Evolutionary conservation across 768 basidiomycete genomes (phyloP).

Genomic region (Tulasnella sp.): DNA sequence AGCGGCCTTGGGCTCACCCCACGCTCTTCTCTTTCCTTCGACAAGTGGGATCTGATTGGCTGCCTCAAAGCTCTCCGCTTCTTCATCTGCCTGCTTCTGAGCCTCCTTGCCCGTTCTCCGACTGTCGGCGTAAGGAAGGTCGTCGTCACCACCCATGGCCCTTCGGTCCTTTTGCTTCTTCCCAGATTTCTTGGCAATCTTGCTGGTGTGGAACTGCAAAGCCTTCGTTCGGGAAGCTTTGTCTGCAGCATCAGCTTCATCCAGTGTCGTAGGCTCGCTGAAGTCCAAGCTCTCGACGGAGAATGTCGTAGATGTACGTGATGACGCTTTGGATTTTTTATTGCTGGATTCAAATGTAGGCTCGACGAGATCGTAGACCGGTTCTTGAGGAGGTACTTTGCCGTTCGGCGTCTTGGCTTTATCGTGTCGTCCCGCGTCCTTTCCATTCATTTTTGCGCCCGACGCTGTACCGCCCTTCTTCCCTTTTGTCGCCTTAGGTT

Average conservation of each 20-base stretch:
- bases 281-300: constrained; percentile 33
- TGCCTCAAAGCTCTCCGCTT: constrained; percentile 44
- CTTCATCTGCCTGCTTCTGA: constrained; percentile 29
- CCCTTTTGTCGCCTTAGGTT: constrained; percentile 24
- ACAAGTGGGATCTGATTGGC: background rate
- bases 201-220: constrained; percentile 86
- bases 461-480: constrained; percentile 28
- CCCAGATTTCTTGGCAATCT: constrained; percentile 51
- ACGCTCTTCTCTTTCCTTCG: constrained; percentile 6
- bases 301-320: background rate
- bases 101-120: constrained; percentile 49
- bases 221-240: constrained; percentile 72
- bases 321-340: constrained; percentile 15
- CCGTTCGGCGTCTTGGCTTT: background rate
- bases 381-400: constrained; percentile 17
- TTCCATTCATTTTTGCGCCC: constrained; percentile 25
- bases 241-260: constrained; percentile 64
- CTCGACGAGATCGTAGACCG: constrained; percentile 68
- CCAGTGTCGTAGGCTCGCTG: constrained; percentile 63
- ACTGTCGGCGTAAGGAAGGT: constrained; percentile 68
- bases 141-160: constrained; percentile 83
- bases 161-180: constrained; percentile 62
- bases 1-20: constrained; percentile 23
- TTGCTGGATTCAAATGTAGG: constrained; percentile 47
- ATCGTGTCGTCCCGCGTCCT: constrained; percentile 18